Base-by-base conservation (phyloP, 1,284 basidiomycete genomes). In the Trichosporon asahii region DNA sequence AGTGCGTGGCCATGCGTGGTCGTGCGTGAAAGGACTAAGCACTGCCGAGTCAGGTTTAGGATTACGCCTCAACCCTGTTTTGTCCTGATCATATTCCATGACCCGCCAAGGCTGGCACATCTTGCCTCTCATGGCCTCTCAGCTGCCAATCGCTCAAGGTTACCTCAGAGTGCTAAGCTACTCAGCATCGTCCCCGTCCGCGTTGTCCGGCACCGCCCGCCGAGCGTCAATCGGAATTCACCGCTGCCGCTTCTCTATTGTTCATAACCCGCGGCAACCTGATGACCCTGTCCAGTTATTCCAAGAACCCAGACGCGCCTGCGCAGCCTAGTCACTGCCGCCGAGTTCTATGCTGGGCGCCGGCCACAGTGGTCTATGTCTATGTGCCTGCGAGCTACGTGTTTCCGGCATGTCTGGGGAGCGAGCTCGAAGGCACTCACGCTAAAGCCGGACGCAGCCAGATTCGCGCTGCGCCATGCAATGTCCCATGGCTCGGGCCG, bases 231-330 rank as follows among this genome's bases (percentile, higher is more conserved):
- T 53, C 49, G 49, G 49, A 53, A 53, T 53, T 53, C 21, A 53
- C 11, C 49, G 49, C 49, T 21, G 21, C 49, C n/a, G 21, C 49
- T 21, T 11, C 49, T 8, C 11, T 9, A 53, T 76, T 76, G 74
- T 81, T 1, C 88, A 90, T 74, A 74, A 86, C 23, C 66, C 87
- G 86, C 1, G 86, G 87, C 71, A 87, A 92, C 71, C 89, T 90
- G 75, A 87, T 12, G 23, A 53, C 49, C 49, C 49, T 53, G n/a
- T 18, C n/a, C 9, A 23, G 23, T 18, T 53, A 53, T 53, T 53
- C 23, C 49, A 21, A 53, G 49, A 21, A 11, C n/a, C n/a, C n/a
- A n/a, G n/a, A n/a, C n/a, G n/a, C 18, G 49, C 21, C 9, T 5
- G 11, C 49, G 49, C 49, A 23, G 9, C 49, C 21, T 25, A 21